A percentile compares a stretch with the other conserved stretches of the same genome.
phyloP scores from a whole-genome alignment of 495 filamentous ascomycete genomes.

The Aspergillus sclerotiicarbonarius region DNA sequence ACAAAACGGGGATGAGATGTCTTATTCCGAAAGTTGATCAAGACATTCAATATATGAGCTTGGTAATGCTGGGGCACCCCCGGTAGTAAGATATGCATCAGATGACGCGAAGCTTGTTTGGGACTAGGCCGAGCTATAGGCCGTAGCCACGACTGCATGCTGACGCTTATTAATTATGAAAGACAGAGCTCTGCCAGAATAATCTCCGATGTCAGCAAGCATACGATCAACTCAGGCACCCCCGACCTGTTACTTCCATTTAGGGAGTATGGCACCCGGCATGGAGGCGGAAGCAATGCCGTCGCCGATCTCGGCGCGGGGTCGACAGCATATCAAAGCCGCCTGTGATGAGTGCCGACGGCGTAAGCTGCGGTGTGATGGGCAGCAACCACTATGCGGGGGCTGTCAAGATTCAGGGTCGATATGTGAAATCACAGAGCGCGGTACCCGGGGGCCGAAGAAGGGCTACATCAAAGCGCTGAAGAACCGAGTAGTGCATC shows the following conservation, averaged over 20 bases:
- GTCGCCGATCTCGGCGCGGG: neutral
- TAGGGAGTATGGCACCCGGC: neutral
- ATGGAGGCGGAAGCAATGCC: neutral
- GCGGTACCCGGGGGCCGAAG: slow-evolving; percentile 45
- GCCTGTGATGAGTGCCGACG: slow-evolving; percentile 51
- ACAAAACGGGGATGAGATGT: too few species aligned
- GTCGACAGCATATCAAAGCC: neutral
- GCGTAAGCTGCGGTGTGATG: slow-evolving; percentile 49
- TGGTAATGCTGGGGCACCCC: too few species aligned
- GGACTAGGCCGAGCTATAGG: too few species aligned
- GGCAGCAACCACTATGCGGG: slow-evolving; percentile 42
- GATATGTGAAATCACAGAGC: slow-evolving; percentile 37
- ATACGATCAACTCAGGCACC: neutral
- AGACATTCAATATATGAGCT: too few species aligned
- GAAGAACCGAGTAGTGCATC: slow-evolving; percentile 36
- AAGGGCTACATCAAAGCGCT: slow-evolving; percentile 47
- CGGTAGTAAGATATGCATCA: too few species aligned
- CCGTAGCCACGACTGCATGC: too few species aligned
- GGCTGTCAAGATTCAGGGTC: slow-evolving; percentile 42
- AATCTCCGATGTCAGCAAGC: neutral
- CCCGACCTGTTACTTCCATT: neutral
- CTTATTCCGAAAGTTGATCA: too few species aligned
- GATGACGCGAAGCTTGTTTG: too few species aligned
- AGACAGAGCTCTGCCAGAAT: too few species aligned
- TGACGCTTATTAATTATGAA: too few species aligned